Base-by-base conservation (phyloP, 495 filamentous ascomycete species). In the Tuber melanosporum region DNA sequence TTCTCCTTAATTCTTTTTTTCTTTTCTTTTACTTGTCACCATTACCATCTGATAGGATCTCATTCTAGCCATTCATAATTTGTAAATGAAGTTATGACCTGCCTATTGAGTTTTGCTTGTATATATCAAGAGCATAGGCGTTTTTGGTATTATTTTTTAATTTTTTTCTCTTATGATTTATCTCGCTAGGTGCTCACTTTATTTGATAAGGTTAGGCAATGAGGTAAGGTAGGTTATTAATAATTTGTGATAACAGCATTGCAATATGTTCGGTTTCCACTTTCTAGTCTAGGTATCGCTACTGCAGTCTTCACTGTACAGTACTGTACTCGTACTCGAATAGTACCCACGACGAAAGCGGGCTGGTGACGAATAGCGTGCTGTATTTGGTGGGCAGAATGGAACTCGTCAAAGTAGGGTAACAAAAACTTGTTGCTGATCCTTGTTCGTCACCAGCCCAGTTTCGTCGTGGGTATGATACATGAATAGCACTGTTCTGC, bases 61-160 rank as follows among this genome's bases (percentile, higher is more conserved):
- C n/a, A 26, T 62, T 26, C 17, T 66, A 26, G 36, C 14, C 12
- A 66, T 66, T 36, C 4, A 36, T 66, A 66, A 66, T 66, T 36
- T 66, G 57, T 36, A 66, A 66, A 66, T 66, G 57, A 66, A 66
- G 57, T 66, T 36, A 66, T 66, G 57, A 66, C 57, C 57, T 36
- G 32, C 26, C 57, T 66, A 26, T 36, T 66, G 26, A 36, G 26
- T 66, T 57, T 66, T 66, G 57, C 12, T 14, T 66, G 57, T 66
- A 66, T 36, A 66, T 66, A 66, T 36, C 26, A 66, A 66, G 36
- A 66, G 57, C 57, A 66, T 32, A 17, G 57, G 57, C 26, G 57
- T 66, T 66, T 66, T 66, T 66, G 32, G 57, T 66, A n/a, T 32
- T 26, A 32, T 15, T 14, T 32, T 66, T 66, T 5, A 32, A 12